A percentile compares a stretch with the other conserved stretches of the same genome.
Evolutionary conservation across 1,284 basidiomycete species (phyloP).

Genomic region (Cutaneotrichosporon sp.): DNA sequence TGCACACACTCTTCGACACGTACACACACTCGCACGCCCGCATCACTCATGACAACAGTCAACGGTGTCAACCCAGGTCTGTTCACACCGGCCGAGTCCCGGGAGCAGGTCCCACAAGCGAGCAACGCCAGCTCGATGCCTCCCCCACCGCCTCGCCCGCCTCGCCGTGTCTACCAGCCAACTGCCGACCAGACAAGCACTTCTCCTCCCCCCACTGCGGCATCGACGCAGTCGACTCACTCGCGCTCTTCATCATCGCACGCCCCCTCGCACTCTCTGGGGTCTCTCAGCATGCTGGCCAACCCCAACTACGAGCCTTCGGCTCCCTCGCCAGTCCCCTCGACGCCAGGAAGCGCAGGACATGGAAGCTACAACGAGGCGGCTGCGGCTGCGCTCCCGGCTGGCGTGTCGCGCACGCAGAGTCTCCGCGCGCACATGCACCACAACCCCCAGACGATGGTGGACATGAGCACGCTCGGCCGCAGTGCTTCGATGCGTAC

Average conservation of each 20-base stretch:
- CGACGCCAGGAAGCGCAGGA: slow-evolving; percentile 16
- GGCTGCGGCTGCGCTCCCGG: slow-evolving; percentile 10
- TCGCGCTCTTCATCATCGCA: slow-evolving; percentile 38
- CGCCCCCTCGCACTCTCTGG: slow-evolving; percentile 39
- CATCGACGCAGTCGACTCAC: slow-evolving; percentile 19
- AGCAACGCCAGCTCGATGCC: slow-evolving; percentile 15
- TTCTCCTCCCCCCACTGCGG: slow-evolving; percentile 23
- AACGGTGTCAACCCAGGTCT: slow-evolving; percentile 27
- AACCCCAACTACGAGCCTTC: slow-evolving; percentile 8
- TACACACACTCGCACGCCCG: background rate
- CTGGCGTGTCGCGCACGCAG: slow-evolving; percentile 46
- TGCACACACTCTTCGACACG: background rate
- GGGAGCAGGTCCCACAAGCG: background rate
- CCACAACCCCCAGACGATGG: slow-evolving; percentile 29
- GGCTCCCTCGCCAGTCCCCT: slow-evolving; percentile 17
- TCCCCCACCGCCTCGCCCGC: slow-evolving; percentile 43
- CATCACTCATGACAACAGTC: slow-evolving; percentile 3
- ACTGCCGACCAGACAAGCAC: slow-evolving; percentile 19
- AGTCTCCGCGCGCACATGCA: slow-evolving; percentile 42
- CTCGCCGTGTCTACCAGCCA: slow-evolving; percentile 37
- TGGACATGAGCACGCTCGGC: slow-evolving; percentile 32
- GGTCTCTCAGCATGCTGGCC: slow-evolving; percentile 41
- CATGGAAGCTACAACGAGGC: slow-evolving; percentile 7
- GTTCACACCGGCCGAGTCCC: slow-evolving; percentile 18
- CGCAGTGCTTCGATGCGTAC: slow-evolving; percentile 44